Percentiles rank a stretch among this genome's conserved stretches.
These are phyloP conservation scores for Exobasidium rhododendri DNA, from an alignment of 1,284 basidiomycete species.

Conservation along the genomic window DNA sequence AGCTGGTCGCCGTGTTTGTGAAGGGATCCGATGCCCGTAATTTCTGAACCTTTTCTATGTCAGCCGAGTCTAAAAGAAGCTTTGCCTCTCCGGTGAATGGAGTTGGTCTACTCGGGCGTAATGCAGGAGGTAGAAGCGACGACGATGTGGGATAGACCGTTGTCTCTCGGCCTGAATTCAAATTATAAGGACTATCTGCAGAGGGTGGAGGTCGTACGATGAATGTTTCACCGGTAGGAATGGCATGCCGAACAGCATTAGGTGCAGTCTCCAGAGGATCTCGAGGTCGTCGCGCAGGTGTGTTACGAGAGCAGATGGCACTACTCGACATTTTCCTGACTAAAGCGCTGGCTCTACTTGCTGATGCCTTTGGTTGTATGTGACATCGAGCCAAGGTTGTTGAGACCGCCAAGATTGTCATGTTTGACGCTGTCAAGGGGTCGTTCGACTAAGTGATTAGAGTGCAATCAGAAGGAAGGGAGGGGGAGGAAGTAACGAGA, in stretches of 20 bases:
- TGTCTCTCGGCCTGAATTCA: background rate
- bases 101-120: background rate
- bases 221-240: slow-evolving; percentile 43
- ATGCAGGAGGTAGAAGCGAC: background rate
- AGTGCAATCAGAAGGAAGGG: no score
- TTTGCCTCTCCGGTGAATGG: background rate
- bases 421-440: no score
- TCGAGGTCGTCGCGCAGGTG: slow-evolving; percentile 43
- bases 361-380: no score
- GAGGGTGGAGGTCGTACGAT: slow-evolving; percentile 47
- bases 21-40: slow-evolving; percentile 38
- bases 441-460: no score
- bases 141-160: background rate
- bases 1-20: slow-evolving; percentile 29
- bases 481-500: no score
- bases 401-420: no score
- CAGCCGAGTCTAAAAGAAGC: slow-evolving; percentile 22
- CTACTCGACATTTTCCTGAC: slow-evolving; percentile 2
- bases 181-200: background rate
- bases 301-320: slow-evolving; percentile 30
- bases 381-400: no score
- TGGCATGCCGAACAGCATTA: slow-evolving; percentile 33
- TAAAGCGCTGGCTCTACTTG: no score
- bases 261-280: slow-evolving; percentile 42
- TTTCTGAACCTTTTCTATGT: slow-evolving; percentile 42